Base-by-base conservation (phyloP, 176 grass and related monocot species). In the Alloteropsis semialata region DNA sequence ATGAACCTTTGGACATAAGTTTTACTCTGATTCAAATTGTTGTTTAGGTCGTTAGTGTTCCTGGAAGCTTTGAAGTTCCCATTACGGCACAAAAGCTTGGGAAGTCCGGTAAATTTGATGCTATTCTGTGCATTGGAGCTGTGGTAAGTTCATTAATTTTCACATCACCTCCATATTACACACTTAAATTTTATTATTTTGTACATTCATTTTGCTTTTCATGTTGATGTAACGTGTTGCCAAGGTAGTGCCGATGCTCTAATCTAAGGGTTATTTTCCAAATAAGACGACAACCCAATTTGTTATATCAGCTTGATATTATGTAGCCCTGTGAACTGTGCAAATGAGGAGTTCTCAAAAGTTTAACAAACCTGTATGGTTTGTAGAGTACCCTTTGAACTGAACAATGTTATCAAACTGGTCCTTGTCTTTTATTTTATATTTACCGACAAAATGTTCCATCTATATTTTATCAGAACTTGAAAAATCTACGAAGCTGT, bases 11-110 rank as follows among this genome's bases (percentile, higher is more conserved):
- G 19, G 1, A 18, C 44, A 41, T 30, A 16, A 3, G 3, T 36
- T 60, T 28, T 8, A 41, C 5, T 25, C 60, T 64, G 46, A 74
- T 85, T 75, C 7, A 84, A 72, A 42, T 37, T 74, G 5, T 49
- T 37, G 13, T 90, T 51, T 65, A 99, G 97, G 87, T 99, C 78
- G 97, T 96, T 36, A 96, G 81, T 78, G 97, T 99, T 84, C 93
- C 97, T 83, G 93, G 97, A 50, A 94, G 97, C 77, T 99, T 99
- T 88, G 93, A 99, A 87, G 91, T 99, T 87, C 93, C 93, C 70
- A 86, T 99, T 27, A 88, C 91, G 0, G 93, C 97, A 59, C 97
- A 99, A 63, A 90, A 89, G 61, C 93, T 99, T 69, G 97, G 91
- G 5, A 92, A 92, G 71, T 93, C 97, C 55, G 97, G 97, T 87